Evolutionary conservation across 164 flowering plant species (phyloP), one percentile per base, ranked within the genome.

Genomic region (Kalanchoe fedtschenkoi): DNA sequence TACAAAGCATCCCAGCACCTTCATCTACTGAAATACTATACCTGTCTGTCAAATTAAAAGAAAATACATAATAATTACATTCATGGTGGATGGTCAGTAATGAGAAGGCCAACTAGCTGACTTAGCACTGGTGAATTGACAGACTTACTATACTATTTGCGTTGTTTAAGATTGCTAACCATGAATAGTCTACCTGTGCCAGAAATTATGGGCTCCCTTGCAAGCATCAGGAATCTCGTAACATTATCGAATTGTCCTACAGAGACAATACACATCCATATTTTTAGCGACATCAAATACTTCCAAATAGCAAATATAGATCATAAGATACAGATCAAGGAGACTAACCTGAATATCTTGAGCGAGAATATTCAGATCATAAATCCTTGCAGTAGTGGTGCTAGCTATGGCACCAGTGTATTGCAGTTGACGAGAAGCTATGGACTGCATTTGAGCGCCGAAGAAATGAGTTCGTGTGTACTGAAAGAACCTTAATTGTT

Each of bases 381-480:
- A 90, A 60, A 90, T 84, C 63, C 39, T 66, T 56, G 95, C 89
- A 71, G 97, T 97, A 53, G 67, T 62, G 63, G 81, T 60, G 70
- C 99, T 90, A 62, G 97, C 99, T 73, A 93, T 89, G 5, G 99
- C 99, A 24, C 89, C 99, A 21, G 81, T 68, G 61, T 90, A 95
- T 72, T 77, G 79, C 44, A 90, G 78, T 58, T 86, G 75, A 60
- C 84, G 72, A 66, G 67, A 70, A 69, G 97, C 87, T 71, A 93
- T 73, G 75, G 69, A 77, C 99, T 93, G 62, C 68, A 75, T 1
- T 21, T 32, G 2, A 46, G 13, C 13, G 60, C 1, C 35, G 57
- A 16, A 14, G 22, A 10, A 9, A 29, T 46, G 63, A n/a, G 19
- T 14, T 16, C 37, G 17, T 2, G 13, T 19, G 46, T n/a, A n/a